Conservation (phyloP, 495 filamentous ascomycete genomes). For the Jackrogersella minutella region DNA sequence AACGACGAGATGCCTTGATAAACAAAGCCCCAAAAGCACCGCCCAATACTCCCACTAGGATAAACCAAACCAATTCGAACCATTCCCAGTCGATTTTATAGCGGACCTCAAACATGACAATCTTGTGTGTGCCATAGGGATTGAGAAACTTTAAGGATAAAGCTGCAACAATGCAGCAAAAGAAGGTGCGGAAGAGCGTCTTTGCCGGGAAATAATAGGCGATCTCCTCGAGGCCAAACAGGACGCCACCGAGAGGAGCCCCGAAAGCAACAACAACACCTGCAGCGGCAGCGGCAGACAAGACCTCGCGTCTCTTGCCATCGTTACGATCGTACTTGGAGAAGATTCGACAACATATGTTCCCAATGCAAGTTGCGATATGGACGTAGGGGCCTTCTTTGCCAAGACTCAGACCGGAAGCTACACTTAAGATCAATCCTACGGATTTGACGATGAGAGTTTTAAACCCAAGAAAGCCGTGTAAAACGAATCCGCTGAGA, state of each 20-base stretch:
- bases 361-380: slow-evolving; percentile 94
- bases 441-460: slow-evolving; percentile 88
- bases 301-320: slow-evolving; percentile 83
- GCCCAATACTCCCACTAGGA: slow-evolving; percentile 83
- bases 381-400: slow-evolving; percentile 99
- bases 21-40: slow-evolving; percentile 88
- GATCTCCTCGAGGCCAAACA: slow-evolving; percentile 95
- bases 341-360: slow-evolving; percentile 92
- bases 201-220: slow-evolving; percentile 99
- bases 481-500: slow-evolving; percentile 94
- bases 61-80: slow-evolving; percentile 88
- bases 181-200: slow-evolving; percentile 96
- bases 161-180: slow-evolving; percentile 93
- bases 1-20: slow-evolving; percentile 91
- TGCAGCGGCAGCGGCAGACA: slow-evolving; percentile 90
- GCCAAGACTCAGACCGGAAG: slow-evolving; percentile 90
- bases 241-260: slow-evolving; percentile 88
- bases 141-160: slow-evolving; percentile 93
- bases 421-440: slow-evolving; percentile 85
- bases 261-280: slow-evolving; percentile 96
- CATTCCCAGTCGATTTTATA: slow-evolving; percentile 94
- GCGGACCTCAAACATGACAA: slow-evolving; percentile 93
- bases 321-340: slow-evolving; percentile 94
- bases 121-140: slow-evolving; percentile 94
- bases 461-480: slow-evolving; percentile 91